Evolutionary conservation across 208 protist species (phyloP).

Genomic region (Angomonas deanei): DNA sequence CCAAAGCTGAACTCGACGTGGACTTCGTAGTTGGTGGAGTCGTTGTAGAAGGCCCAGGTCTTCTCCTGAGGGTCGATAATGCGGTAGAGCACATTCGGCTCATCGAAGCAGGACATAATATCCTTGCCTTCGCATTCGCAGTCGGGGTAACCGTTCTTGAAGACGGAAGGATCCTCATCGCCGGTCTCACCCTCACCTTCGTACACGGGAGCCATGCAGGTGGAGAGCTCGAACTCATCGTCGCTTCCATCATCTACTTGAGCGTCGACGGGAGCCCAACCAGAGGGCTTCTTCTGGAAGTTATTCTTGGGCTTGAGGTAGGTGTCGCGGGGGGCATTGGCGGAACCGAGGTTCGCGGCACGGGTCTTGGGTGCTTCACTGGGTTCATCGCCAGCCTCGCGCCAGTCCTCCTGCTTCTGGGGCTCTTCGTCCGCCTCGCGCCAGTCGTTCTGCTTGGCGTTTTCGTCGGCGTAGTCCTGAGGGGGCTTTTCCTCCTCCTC

Average conservation of each 20-base stretch:
- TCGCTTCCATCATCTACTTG: conserved; percentile 44
- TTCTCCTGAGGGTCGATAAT: conserved; percentile 60
- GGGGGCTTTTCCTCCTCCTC: not conserved
- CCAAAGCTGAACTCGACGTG: conserved; percentile 69
- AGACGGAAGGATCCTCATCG: conserved; percentile 16
- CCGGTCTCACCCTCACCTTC: conserved; percentile 7
- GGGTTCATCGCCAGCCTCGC: not conserved
- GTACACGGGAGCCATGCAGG: conserved; percentile 4
- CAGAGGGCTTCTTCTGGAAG: conserved; percentile 16
- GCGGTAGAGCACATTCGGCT: conserved; percentile 68
- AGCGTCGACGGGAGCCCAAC: conserved; percentile 57
- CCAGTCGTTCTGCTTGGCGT: not conserved
- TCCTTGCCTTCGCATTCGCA: conserved; percentile 38
- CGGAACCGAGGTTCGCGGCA: not conserved
- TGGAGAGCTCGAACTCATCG: conserved; percentile 60
- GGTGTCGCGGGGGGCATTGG: not conserved
- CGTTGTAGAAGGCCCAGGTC: conserved; percentile 81
- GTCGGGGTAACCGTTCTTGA: conserved; percentile 66
- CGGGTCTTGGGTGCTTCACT: not conserved
- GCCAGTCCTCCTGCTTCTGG: not conserved
- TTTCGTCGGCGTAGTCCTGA: not conserved
- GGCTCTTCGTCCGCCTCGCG: not conserved
- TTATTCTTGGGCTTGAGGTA: conserved; percentile 1
- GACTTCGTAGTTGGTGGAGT: conserved; percentile 65
- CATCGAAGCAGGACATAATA: conserved; percentile 70